Evolutionary conservation across 2,329 filamentous ascomycete genomes (phyloP).

Genomic region (Talaromyces sp.): DNA sequence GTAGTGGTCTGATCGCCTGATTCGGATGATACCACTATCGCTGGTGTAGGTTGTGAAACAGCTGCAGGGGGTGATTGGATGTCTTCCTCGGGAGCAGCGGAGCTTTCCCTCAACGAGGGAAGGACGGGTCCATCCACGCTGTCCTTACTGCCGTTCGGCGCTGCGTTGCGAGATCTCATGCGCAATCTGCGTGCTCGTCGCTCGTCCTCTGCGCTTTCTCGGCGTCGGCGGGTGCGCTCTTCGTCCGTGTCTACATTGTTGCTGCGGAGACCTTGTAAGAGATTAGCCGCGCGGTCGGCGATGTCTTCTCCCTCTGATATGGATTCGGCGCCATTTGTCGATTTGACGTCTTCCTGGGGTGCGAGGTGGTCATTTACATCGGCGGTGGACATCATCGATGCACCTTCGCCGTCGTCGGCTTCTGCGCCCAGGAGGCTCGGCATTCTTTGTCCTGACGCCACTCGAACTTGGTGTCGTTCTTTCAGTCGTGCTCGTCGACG

Average conservation of each 20-base stretch:
- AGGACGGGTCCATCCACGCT: slow-evolving; percentile 31
- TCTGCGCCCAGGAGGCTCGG: slow-evolving; percentile 64
- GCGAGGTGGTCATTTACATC: slow-evolving; percentile 48
- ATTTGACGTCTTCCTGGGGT: slow-evolving; percentile 42
- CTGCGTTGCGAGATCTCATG: slow-evolving; percentile 60
- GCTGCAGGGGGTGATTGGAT: slow-evolving; percentile 26
- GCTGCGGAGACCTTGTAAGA: slow-evolving; percentile 77
- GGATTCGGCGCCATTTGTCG: slow-evolving; percentile 32
- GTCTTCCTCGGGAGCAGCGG: slow-evolving; percentile 25
- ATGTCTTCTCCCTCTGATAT: slow-evolving; percentile 64
- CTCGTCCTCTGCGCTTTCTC: slow-evolving; percentile 78
- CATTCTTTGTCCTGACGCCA: slow-evolving; percentile 86
- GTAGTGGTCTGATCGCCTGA: neutral
- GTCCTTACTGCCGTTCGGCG: slow-evolving; percentile 36
- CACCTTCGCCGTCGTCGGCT: slow-evolving; percentile 38
- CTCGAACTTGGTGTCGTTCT: slow-evolving; percentile 82
- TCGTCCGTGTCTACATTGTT: slow-evolving; percentile 54
- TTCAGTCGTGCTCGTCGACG: slow-evolving; percentile 82
- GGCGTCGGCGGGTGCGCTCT: slow-evolving; percentile 57
- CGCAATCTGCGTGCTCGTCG: slow-evolving; percentile 58
- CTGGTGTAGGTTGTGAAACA: slow-evolving; percentile 29
- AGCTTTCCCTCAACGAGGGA: slow-evolving; percentile 33
- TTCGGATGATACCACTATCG: slow-evolving; percentile 35
- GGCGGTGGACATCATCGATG: slow-evolving; percentile 26
- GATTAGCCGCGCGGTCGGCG: slow-evolving; percentile 74